Conservation (phyloP, 2,329 filamentous ascomycete genomes). For the Rhexocercosporidium sp. region DNA sequence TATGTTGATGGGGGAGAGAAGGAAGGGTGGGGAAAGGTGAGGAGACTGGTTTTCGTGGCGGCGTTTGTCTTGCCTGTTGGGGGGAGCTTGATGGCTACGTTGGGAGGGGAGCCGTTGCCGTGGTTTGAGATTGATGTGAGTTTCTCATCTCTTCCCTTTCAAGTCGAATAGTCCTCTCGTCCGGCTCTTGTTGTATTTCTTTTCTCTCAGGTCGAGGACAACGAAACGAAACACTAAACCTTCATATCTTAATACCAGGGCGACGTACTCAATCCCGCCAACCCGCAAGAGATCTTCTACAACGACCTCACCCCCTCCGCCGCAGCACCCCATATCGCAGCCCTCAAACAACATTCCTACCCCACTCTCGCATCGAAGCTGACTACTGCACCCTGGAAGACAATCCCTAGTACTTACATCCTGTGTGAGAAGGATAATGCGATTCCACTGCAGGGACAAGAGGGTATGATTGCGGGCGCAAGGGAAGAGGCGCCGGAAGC, state of each 20-base stretch:
- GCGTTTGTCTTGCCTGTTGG: constrained; percentile 29
- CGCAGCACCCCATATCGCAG: constrained; percentile 29
- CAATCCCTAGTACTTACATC: constrained; percentile 48
- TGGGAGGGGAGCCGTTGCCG: constrained; percentile 20
- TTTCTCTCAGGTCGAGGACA: too few relatives aligned
- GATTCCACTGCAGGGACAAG: constrained; percentile 44
- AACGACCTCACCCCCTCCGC: constrained; percentile 41
- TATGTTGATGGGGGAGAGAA: constrained; percentile 28
- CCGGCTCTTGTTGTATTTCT: too few relatives aligned
- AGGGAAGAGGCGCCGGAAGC: constrained; percentile 17
- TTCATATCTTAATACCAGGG: not conserved
- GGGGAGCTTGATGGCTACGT: constrained; percentile 25
- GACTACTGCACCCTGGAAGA: constrained; percentile 45
- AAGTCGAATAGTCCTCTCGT: too few relatives aligned
- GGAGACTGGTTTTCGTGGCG: constrained; percentile 29
- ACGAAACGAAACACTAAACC: too few relatives aligned
- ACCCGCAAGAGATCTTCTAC: constrained; percentile 42
- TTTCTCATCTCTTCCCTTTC: too few relatives aligned
- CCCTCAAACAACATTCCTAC: constrained; percentile 41
- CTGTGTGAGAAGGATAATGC: constrained; percentile 48
- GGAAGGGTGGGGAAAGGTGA: constrained; percentile 45
- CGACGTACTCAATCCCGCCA: constrained; percentile 25
- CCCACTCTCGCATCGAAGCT: constrained; percentile 34
- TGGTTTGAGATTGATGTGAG: constrained; percentile 29
- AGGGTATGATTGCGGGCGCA: constrained; percentile 42